A percentile compares a stretch with the other conserved stretches of the same genome.
These are phyloP conservation scores for Houttuynia cordata DNA, from an alignment of 164 flowering plant species.

Conservation along the genomic window DNA sequence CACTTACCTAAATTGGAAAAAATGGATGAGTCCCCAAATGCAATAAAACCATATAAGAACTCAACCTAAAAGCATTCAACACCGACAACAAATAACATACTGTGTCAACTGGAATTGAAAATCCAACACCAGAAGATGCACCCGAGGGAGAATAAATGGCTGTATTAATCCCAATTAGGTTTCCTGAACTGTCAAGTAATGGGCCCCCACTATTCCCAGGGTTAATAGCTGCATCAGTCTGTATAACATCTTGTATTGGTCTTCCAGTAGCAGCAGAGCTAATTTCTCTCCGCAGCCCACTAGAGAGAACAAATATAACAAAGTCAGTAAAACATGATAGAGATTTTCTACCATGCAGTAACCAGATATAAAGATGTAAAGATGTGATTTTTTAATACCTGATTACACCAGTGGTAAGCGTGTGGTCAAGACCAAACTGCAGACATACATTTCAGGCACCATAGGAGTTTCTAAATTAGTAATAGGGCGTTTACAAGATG, in stretches of 20 bases:
- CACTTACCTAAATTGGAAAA: slow-evolving; percentile 47
- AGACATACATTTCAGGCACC: slow-evolving; percentile 6
- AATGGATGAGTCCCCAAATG: neutral
- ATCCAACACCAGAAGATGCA: slow-evolving; percentile 94
- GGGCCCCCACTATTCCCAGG: slow-evolving; percentile 99
- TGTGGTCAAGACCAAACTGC: slow-evolving; percentile 99
- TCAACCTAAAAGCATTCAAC: neutral
- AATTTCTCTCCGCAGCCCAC: slow-evolving; percentile 92
- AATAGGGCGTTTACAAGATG: no score
- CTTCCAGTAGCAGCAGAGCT: slow-evolving; percentile 98
- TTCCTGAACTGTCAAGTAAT: slow-evolving; percentile 91
- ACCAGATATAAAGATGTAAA: no score
- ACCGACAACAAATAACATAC: slow-evolving; percentile 1
- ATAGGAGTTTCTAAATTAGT: neutral
- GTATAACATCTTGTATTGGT: slow-evolving; percentile 95
- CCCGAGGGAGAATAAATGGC: slow-evolving; percentile 98
- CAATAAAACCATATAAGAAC: no score
- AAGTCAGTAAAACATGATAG: neutral
- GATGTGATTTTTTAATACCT: slow-evolving; percentile 32
- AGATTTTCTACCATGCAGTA: neutral
- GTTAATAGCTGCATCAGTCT: slow-evolving; percentile 97
- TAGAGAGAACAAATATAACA: slow-evolving; percentile 13
- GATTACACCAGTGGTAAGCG: slow-evolving; percentile 96
- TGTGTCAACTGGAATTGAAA: slow-evolving; percentile 3
- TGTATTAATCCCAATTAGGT: slow-evolving; percentile 85